Base-by-base conservation (phyloP, 2,329 filamentous ascomycete species). In the Fusarium abutilonis region DNA sequence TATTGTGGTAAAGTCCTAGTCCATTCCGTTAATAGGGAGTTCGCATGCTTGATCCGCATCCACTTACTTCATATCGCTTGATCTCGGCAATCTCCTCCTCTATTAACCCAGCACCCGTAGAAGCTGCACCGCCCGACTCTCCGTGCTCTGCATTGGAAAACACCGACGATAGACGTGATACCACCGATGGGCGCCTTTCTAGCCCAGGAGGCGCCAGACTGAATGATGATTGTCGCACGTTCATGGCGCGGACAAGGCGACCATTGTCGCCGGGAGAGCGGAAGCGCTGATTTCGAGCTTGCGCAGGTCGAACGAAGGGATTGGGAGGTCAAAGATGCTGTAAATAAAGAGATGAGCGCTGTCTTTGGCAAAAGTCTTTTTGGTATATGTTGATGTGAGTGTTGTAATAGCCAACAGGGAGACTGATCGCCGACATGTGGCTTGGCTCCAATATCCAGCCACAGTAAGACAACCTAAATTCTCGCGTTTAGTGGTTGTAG, bases 51-150 rank as follows among this genome's bases (percentile, higher is more conserved):
- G 61, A 59, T 19, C 10, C 21, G 38, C 13, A 35, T 21, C 21
- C 7, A 63, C 77, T 63, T 75, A 89, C 86, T 80, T 97, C 95
- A 79, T 99, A 99, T 79, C 94, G 86, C 79, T 97, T 97, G 75
- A 99, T 98, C 80, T 97, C 90, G 23, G 91, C 93, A 73, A 99
- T 97, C 79, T 99, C 95, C 73, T 98, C 93, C 60, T 93, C 90
- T 66, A 96, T 92, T 62, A 89, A 86, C 60, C 89, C 85, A 70
- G 91, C 86, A 52, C 83, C 86, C 26, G 81, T 81, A 10, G 74
- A 76, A 32, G 80, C 78, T 44, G 80, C 79, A 58, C 78, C 78
- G 15, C 78, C 78, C 57, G 81, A 78, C 57, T 88, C 83, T 60
- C 86, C 88, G 63, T 82, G 82, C 74, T 92, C 89, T 58, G 81